Evolutionary conservation across 257 asterid genomes (phyloP), one percentile per base, ranked within the genome.

Genomic region (Leptodermis oblonga): DNA sequence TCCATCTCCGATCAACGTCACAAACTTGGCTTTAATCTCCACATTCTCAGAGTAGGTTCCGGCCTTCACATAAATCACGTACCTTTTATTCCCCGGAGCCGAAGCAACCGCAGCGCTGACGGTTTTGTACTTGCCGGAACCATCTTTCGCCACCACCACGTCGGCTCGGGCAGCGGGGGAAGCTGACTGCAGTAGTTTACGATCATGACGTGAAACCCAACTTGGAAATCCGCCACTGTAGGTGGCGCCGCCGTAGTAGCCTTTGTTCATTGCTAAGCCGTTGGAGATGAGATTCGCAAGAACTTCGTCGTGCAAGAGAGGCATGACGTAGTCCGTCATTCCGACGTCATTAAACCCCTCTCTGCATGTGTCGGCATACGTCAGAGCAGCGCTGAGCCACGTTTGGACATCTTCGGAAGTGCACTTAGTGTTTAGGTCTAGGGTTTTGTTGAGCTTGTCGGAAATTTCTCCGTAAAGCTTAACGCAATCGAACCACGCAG

Each of bases 301-400:
- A 25, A 78, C 90, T 43, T 90, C 86, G 67, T 84, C 84, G 3
- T 85, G 78, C 76, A 78, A 69, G 45, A 84, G 28, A 0, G 95
- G 92, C 31, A 80, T 65, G 0, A 82, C 62, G 33, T 77, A 66
- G 37, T 80, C 86, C 0, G 75, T 17, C 41, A 90, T 78, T 0
- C 92, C 94, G 0, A 90, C 80, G 8, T 92, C 98, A 0, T 9
- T 5, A 56, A 92, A 92, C 61, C 98, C 96, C 22, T 72, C 30
- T 54, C 14, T 53, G 73, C 98, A 92, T 0, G 98, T 92, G 63
- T 84, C 94, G 8, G 86, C 79, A 42, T 86, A 86, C 4, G 98
- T 92, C 0, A 90, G 69, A 2, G 97, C 92, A 0, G 97, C 45
- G 83, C 97, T 92, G 3, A 92, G 75, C 98, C 98, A 92, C 2